Evolutionary conservation across 495 filamentous ascomycete genomes (phyloP), one percentile per base, ranked within the genome.

Genomic region (Podospora pseudopauciseta): DNA sequence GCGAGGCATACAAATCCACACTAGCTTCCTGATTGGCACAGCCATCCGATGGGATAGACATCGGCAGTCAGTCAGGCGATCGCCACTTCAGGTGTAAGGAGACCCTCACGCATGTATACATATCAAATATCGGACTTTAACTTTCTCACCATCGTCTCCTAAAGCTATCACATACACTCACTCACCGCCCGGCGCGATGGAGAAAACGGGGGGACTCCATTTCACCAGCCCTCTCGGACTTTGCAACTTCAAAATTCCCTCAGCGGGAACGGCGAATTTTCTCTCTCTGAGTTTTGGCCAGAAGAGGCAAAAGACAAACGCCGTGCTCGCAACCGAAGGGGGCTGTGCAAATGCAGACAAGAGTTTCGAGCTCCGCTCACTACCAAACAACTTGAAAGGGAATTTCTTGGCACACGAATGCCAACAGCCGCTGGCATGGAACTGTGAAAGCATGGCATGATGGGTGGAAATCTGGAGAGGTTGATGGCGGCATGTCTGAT

Each of bases 261-360:
- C 55, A 58, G 55, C 55, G 23, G 23, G n/a, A 19, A 58, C n/a
- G 55, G 55, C 5, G 4, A 20, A 19, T 18, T 58, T 20, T n/a
- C 1, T 15, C 6, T n/a, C 18, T 23, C 54, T 5, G 11, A 20
- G 5, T 19, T 19, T 58, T 58, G 7, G 55, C 39, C 39, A 58
- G 55, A 58, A 58, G 55, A 58, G 55, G 55, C 55, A 26, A 26
- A 58, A 58, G 55, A 58, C 5, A 11, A 58, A 58, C 55, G n/a
- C 55, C n/a, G 23, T 26, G n/a, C 55, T 5, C 55, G 55, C 55
- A 20, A 20, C 55, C 55, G 55, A 58, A 20, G 23, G 55, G n/a
- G 55, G 55, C 55, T 20, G 55, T 58, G 55, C 55, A 58, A 56
- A 58, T 39, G 34, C 34, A 57, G 18, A 19, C 15, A 58, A 58